Conservation (phyloP, 139 green algal species). For the Desmodesmus armatus region DNA sequence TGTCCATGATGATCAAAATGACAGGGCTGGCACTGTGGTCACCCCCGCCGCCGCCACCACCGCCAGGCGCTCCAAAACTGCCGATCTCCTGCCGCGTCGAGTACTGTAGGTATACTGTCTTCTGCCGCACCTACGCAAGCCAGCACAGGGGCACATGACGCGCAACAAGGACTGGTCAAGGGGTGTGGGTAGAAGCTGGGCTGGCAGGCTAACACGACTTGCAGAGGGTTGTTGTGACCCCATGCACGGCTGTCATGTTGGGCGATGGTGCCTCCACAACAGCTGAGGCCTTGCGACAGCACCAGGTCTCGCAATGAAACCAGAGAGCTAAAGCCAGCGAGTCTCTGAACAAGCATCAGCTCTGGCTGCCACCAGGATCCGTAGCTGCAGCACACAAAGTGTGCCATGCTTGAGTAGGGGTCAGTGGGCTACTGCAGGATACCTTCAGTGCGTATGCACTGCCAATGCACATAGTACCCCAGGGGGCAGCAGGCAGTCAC, state of each 20-base stretch:
- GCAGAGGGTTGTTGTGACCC: no score
- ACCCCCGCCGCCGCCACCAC: not conserved
- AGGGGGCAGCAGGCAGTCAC: not conserved
- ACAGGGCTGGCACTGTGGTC: not conserved
- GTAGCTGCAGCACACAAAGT: no score
- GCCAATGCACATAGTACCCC: not conserved
- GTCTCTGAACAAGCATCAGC: no score
- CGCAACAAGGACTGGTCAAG: not conserved
- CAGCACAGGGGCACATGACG: not conserved
- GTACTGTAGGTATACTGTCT: conserved; percentile 80
- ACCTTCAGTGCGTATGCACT: no score
- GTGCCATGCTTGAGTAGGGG: no score
- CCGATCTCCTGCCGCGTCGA: conserved; percentile 76
- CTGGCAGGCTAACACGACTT: not conserved
- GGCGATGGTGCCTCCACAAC: no score
- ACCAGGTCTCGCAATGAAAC: no score
- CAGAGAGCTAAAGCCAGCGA: no score
- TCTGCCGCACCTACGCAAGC: conserved; percentile 63
- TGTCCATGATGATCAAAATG: conserved; percentile 41
- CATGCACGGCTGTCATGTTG: not conserved
- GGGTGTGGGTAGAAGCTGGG: not conserved
- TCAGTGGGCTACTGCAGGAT: no score
- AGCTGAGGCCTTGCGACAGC: no score
- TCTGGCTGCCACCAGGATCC: no score
- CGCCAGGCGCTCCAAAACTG: not conserved